Base-by-base conservation (phyloP, 2,329 filamentous ascomycete genomes). In the Xylaria sp. region DNA sequence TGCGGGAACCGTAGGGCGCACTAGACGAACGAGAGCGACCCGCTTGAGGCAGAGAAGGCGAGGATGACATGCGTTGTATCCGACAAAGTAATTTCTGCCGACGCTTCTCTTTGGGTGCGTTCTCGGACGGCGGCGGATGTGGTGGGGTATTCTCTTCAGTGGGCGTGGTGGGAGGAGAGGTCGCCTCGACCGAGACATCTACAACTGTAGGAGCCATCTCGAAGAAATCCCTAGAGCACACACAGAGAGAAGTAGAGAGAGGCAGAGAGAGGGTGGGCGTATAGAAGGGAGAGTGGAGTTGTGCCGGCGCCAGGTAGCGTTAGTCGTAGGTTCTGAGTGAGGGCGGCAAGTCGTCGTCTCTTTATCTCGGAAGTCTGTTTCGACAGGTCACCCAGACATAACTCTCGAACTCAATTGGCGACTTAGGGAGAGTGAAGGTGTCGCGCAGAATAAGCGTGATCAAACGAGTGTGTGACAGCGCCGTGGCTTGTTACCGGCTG, bases 51-150 rank as follows among this genome's bases (percentile, higher is more conserved):
- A 97, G 82, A 17, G 92, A 92, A 0, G 92, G 90, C 6, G 91
- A 93, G 0, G 93, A 97, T 11, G 92, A 90, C 76, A 97, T 95
- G 66, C 93, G 90, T 70, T 95, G 91, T 57, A 97, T 85, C 36
- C 90, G 89, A 70, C 90, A 89, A 19, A 97, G 83, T 39, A 97
- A 80, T 67, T 90, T 88, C 74, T 90, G 88, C 55, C 92, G 88
- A 61, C 89, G 87, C 78, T 90, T 93, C 65, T 87, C 83, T 79
- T 91, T 93, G 30, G 82, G 83, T 2, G 80, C 81, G 47, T 68
- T 71, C 42, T 79, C 79, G 12, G 72, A 64, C 8, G 71, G 70
- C 19, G 72, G 71, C 30, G 71, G 63, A 36, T 42, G 27, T 14
- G 57, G 56, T 27, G 70, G 64, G 42, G 69, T 67, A 50, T 67